These are phyloP conservation scores for Dactylellina haptotyla DNA, from an alignment of 2,329 filamentous ascomycete genomes.

Conservation along the genomic window DNA sequence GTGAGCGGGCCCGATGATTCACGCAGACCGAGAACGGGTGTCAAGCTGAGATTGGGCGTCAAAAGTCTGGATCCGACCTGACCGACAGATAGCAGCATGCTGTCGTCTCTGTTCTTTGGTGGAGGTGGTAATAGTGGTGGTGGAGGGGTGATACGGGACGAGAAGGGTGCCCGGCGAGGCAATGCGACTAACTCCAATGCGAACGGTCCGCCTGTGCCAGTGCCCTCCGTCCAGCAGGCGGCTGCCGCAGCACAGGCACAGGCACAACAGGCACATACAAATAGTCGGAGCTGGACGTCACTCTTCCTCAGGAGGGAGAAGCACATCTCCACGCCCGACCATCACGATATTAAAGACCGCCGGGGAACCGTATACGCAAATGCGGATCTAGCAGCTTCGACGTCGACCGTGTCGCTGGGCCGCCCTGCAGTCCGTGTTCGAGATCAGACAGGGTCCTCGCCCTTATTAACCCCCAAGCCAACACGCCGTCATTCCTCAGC, in stretches of 20 bases:
- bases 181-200: not conserved
- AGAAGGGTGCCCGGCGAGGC: conserved; percentile 43
- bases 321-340: conserved; percentile 13
- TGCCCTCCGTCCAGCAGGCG: not conserved
- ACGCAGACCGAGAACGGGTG: conserved; percentile 34
- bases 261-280: conserved; percentile 28
- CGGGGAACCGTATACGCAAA: conserved; percentile 2
- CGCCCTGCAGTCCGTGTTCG: conserved; percentile 23
- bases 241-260: too few relatives aligned
- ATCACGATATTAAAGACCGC: conserved; percentile 11
- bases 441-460: conserved; percentile 45
- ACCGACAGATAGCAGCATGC: conserved; percentile 20
- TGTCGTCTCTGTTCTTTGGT: conserved; percentile 50
- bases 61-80: conserved; percentile 16
- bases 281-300: conserved; percentile 51
- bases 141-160: conserved; percentile 32
- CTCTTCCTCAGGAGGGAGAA: conserved; percentile 36
- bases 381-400: conserved; percentile 7
- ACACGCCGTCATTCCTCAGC: conserved; percentile 43
- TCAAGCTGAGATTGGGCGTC: conserved; percentile 48
- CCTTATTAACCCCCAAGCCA: conserved; percentile 18
- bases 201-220: too few relatives aligned
- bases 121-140: conserved; percentile 15
- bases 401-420: conserved; percentile 30
- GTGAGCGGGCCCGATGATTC: conserved; percentile 44